Evolutionary conservation across 2,329 filamentous ascomycete species (phyloP), one percentile per base, ranked within the genome.

Genomic region (Boeremia exigua): DNA sequence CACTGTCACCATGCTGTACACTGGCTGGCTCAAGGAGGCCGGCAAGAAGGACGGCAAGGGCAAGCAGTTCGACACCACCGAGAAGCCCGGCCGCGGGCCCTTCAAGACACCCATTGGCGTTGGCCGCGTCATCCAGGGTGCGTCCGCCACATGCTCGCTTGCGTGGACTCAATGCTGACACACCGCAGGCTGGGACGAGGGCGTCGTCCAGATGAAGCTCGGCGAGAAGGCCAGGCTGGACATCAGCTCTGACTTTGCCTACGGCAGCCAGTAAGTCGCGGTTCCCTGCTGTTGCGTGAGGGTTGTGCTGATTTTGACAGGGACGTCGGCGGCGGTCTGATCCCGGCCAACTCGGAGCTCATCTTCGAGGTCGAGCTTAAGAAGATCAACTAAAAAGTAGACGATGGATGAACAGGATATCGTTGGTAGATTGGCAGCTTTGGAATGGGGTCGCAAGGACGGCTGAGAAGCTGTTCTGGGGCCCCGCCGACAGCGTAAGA

Each of bases 171-270:
- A 11, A 2, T 15, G 6, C 11, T 27, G 37, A 49, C 27, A 5
- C 7, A 17, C 14, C 14, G 7, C 55, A 79, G 77, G 79, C 60
- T 81, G 79, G 79, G 79, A 81, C 60, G 79, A 96, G 79, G 92
- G 89, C 65, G 66, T 68, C 37, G 58, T 66, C n/a, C 81, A 86
- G 74, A 96, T 98, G 93, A 88, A 88, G 76, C 82, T 96, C 52
- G 93, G 93, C 74, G 94, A 97, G 84, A 93, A 90, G 82, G 88
- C 91, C 48, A 89, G 86, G 44, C 82, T 98, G 58, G 89, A 89
- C 67, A 97, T 97, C 73, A 84, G 87, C 60, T 84, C 84, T 87
- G 91, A 82, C 75, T 84, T 65, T 47, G 60, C 51, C 15, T 71
- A 71, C 45, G 68, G 68, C 45, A 42, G 17, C 48, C 65, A 69